Evolutionary conservation across 306 rosid genomes (phyloP), one percentile per base, ranked within the genome.

Genomic region (Prunus fruticosa): DNA sequence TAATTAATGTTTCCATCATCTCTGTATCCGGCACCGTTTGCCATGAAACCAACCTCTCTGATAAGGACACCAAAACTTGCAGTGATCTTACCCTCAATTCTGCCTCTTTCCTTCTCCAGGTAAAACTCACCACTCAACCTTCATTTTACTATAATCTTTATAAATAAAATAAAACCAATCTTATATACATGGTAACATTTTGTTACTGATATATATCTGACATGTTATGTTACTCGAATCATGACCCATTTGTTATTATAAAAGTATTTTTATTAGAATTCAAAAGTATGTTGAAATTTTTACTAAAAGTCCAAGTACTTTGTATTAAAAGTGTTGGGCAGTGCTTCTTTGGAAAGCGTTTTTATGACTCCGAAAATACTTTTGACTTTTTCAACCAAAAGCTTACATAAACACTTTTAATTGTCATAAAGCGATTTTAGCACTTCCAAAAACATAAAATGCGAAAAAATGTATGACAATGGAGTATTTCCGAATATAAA

Each of bases 21-120:
- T 90, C 98, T 41, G 97, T 95, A 19, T 64, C 96, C 0, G 97
- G 92, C 60, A 77, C 89, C 1, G 86, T 88, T 63, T 95, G 97
- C 86, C 45, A 80, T 1, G 87, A 68, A 0, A 8, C 23, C 7
- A 67, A 87, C 54, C 70, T 93, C 69, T 81, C 97, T 0, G 16
- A 8, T 22, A 78, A 65, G 0, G 79, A 57, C 16, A 4, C 18
- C 43, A 52, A 81, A 43, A 71, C 71, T 0, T 94, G 97, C 67
- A 73, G 23, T 43, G 67, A 94, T 83, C 81, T 94, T 3, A 89
- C 89, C 7, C 97, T 94, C 73, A 79, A 87, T 71, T 74, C 87
- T 3, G 98, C 97, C 53, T 89, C 97, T 54, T 94, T 92, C 81
- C 97, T 94, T 80, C 93, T 94, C 67, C 75, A 92, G 98, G 98